Conservation (phyloP, 129 eudicot genomes). For the Chrysanthemum makinoi region DNA sequence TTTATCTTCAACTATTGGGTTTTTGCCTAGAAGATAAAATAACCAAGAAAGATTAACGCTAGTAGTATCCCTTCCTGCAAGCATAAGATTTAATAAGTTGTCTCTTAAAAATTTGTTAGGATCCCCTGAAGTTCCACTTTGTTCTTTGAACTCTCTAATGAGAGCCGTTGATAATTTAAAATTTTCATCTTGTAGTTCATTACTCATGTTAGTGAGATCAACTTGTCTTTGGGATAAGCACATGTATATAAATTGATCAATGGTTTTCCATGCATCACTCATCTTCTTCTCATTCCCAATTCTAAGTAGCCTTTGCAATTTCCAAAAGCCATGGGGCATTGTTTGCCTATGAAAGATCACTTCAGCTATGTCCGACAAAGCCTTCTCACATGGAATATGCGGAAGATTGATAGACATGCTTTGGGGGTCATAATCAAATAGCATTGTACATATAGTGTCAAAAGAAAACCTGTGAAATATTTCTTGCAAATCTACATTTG, state of each 20-base stretch:
- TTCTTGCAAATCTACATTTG: conserved; percentile 38
- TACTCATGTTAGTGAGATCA: background rate
- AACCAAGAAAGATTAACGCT: conserved; percentile 47
- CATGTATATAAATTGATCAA: conserved; percentile 29
- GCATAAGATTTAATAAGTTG: conserved; percentile 27
- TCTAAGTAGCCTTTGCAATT: conserved; percentile 31
- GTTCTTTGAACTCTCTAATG: conserved; percentile 4
- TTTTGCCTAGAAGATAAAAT: conserved; percentile 40
- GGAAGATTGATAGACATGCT: conserved; percentile 32
- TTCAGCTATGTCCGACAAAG: conserved; percentile 24
- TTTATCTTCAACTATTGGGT: conserved; percentile 35
- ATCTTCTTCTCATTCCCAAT: conserved; percentile 46
- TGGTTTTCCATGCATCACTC: conserved; percentile 16
- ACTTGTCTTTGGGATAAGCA: conserved; percentile 7
- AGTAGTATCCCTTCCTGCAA: conserved; percentile 50
- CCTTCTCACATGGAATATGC: conserved; percentile 28
- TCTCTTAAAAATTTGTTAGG: conserved; percentile 34
- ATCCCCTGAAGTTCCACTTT: background rate
- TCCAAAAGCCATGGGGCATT: conserved; percentile 35
- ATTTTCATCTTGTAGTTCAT: conserved; percentile 10
- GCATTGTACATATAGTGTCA: conserved; percentile 27
- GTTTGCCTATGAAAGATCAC: conserved; percentile 35
- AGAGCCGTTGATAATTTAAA: conserved; percentile 17
- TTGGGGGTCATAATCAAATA: conserved; percentile 34
- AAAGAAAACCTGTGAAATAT: conserved; percentile 30